Conservation (phyloP, 305 asterid genomes). For the Nicotiana rustica region DNA sequence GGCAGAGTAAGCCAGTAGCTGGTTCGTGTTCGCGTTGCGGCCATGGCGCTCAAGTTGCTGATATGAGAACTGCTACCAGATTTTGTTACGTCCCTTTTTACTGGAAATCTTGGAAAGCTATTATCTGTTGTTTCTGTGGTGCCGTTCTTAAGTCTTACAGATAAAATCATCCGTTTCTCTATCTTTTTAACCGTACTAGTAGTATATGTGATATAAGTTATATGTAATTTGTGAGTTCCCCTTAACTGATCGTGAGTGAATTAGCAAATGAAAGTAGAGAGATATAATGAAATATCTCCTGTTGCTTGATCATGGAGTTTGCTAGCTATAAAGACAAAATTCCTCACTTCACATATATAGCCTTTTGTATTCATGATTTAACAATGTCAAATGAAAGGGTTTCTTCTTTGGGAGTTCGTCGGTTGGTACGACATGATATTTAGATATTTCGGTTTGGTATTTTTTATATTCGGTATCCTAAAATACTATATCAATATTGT, state of each 20-base stretch:
- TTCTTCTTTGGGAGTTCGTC: background rate
- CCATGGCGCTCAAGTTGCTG: slow-evolving; percentile 73
- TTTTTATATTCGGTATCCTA: too few relatives aligned
- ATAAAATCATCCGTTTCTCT: slow-evolving; percentile 27
- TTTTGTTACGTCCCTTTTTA: slow-evolving; percentile 78
- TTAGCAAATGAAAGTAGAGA: background rate
- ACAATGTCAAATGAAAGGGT: background rate
- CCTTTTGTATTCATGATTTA: background rate
- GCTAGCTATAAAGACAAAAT: background rate
- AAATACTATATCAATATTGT: too few relatives aligned
- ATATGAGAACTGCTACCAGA: slow-evolving; percentile 76
- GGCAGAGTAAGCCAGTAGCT: slow-evolving; percentile 75
- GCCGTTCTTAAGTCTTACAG: slow-evolving; percentile 69
- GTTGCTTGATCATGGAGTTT: background rate
- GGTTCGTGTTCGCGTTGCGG: slow-evolving; percentile 82
- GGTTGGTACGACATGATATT: too few relatives aligned
- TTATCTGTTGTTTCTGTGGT: slow-evolving; percentile 73
- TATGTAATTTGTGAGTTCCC: background rate
- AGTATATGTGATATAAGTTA: too few relatives aligned
- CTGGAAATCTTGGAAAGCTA: slow-evolving; percentile 80
- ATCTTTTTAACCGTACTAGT: too few relatives aligned
- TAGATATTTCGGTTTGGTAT: too few relatives aligned
- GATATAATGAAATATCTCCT: too few relatives aligned
- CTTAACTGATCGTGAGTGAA: background rate
- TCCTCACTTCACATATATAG: background rate